Base-by-base conservation (phyloP, 1,139 yeast species). In the Candida labiduridarum region DNA sequence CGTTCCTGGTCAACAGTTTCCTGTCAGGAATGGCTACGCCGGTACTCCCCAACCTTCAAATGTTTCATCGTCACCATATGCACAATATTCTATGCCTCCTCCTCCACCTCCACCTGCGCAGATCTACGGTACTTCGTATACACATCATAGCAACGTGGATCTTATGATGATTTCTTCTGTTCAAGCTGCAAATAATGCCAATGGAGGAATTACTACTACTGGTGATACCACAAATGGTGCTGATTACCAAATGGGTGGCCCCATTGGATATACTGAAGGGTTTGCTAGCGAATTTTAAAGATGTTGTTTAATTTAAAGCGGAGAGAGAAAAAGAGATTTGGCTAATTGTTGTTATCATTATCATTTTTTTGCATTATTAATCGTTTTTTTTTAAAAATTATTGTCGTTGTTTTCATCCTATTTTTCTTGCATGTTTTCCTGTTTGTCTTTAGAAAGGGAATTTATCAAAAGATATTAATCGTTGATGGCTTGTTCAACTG, bases 121-220 rank as follows among this genome's bases (percentile, higher is more conserved):
- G 12, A n/a, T 42, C 3, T 38, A 36, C 35, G 46, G 46, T n/a
- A n/a, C 44, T 11, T 25, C 48, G 16, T 41, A 46, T 14, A 41
- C 50, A 3, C 47, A 45, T 42, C 43, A 38, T 18, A 43, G 16
- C 12, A 56, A 54, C 38, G 52, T 61, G 59, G 66, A 61, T 47
- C 54, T 59, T 25, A 58, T 61, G 59, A 51, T 54, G 56, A 48
- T 54, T 31, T 41, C 51, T 18, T 41, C 47, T 14, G 39, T 27
- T 22, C 44, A 42, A n/a, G 31, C 11, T n/a, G 25, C 44, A n/a
- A 33, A 30, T 34, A 35, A 43, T 19, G 29, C 29, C 29, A 41
- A n/a, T 30, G 27, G 31, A 2, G 46, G 19, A 10, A 18, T 39
- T 18, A 19, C 22, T 9, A 5, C 46, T 3, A 16, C 10, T 18